Percentiles rank a stretch among this genome's conserved stretches.
Evolutionary conservation across 2,329 filamentous ascomycete genomes (phyloP).

Genomic region (Tolypocladium inflatum): DNA sequence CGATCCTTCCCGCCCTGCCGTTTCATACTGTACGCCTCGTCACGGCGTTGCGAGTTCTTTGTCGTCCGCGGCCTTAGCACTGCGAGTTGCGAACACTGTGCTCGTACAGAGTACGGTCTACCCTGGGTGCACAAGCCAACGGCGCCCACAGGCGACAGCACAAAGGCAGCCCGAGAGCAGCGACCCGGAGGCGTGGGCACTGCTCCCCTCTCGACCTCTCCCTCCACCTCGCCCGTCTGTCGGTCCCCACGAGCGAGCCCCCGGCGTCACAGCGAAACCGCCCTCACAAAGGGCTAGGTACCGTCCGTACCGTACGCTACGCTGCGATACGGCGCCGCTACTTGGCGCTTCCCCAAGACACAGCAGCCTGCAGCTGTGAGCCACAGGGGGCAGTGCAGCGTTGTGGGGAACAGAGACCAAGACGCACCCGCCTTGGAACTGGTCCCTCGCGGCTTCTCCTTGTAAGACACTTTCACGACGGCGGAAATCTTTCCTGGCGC

Average conservation of each 20-base stretch:
- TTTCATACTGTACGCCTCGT: slow-evolving; percentile 4
- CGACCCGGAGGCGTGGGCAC: neutral
- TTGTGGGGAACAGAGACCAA: slow-evolving; percentile 7
- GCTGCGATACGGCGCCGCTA: neutral
- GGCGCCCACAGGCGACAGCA: neutral
- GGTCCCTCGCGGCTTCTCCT: neutral
- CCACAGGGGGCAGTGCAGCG: slow-evolving; percentile 9
- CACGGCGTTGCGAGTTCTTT: neutral
- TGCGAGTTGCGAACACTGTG: neutral
- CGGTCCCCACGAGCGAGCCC: neutral
- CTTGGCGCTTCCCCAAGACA: neutral
- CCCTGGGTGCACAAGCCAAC: neutral
- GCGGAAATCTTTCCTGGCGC: slow-evolving; percentile 12
- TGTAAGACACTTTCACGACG: neutral
- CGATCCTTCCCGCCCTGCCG: slow-evolving; percentile 7
- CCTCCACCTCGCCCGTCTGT: neutral
- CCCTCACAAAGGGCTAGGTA: neutral
- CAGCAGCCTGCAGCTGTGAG: neutral
- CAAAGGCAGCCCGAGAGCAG: neutral
- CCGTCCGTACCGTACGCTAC: neutral
- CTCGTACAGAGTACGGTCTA: too few species aligned
- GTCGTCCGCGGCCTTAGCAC: neutral
- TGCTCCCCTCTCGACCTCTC: neutral
- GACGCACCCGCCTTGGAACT: slow-evolving; percentile 1
- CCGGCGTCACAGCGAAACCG: neutral